Base-by-base conservation (phyloP, 108 stramenopile genomes). In the Cyclotella kingstonii region DNA sequence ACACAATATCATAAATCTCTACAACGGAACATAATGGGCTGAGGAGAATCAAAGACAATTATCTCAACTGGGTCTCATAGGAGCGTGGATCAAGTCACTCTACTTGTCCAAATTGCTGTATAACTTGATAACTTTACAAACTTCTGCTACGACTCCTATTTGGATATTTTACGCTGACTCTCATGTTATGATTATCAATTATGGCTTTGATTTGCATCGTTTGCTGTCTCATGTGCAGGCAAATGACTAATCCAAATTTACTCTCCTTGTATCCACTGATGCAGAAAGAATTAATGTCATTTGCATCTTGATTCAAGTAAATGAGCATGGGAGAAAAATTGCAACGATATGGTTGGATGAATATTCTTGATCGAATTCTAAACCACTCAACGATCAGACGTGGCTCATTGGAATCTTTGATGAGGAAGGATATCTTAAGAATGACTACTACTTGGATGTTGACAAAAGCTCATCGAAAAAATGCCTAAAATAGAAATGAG, bases 81-180 rank as follows among this genome's bases (percentile, higher is more conserved):
- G 44, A 9, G 9, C 5, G 21, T 49, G 48, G 48, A 26, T 49
- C 22, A 49, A 49, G 14, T 26, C 48, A 4, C 23, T 27, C 19
- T 49, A 49, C 22, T 23, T 49, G 22, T 26, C 10, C 7, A 26
- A 49, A 27, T 26, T 49, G 7, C 11, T 49, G 5, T 26, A 26
- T 4, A 49, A 49, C 14, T 5, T 27, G 5, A 49, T 10, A 10
- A 8, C 19, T 7, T n/a, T n/a, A n/a, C n/a, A n/a, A n/a, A 11
- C 7, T 11, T 26, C 26, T 4, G 48, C 4, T 10, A 5, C 4
- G 14, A 4, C 21, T 14, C 4, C 5, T 5, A 14, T 5, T 27
- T 49, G 48, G 48, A 22, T 49, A 49, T 26, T 49, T 27, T 49
- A 49, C 19, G 5, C 27, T 4, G 48, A 49, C 27, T 6, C 5